Base-by-base conservation (phyloP, 805 yeast species). In the Metschnikowia matae region DNA sequence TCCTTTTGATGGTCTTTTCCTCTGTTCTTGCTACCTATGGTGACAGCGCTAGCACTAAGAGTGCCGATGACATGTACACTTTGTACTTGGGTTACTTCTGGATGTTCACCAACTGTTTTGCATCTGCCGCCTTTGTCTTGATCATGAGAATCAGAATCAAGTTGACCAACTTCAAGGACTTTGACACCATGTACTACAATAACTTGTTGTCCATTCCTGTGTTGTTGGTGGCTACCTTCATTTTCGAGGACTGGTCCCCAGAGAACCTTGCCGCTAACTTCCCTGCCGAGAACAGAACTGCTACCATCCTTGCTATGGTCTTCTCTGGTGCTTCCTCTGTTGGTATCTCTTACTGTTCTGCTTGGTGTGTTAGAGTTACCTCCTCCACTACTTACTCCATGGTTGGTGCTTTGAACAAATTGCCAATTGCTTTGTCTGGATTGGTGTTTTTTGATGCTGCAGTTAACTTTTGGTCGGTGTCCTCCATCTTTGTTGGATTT, bases 291-390 rank as follows among this genome's bases (percentile, higher is more conserved):
- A 75, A 80, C 60, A 81, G 91, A 68, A 70, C 75, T 56, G 79
- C 92, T 40, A 80, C 89, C 51, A 78, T 89, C 56, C 70, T 84
- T 41, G 84, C 89, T 61, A 91, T 94, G 96, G 63, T 94, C 55
- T 80, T 92, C 66, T 89, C 97, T 35, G 99, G 99, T 71, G 81
- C 88, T 60, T 85, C 96, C 41, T 86, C 97, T 32, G 96, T 94
- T 48, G 97, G 96, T 75, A 94, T 94, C 68, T 92, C 98, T 41
- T 94, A 94, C 82, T 89, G 97, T 73, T 90, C 98, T 11, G 99
- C 97, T 54, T 94, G 99, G 99, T 94, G 99, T 82, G 96, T 94
- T 58, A 89, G 99, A 77, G 98, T 94, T 57, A 94, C 99, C 40
- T 89, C 97, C 20, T 91, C 98, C 26, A 94, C 99, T 49, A 94